Evolutionary conservation across 495 filamentous ascomycete genomes (phyloP).

Genomic region (Tetracladium setigerum): DNA sequence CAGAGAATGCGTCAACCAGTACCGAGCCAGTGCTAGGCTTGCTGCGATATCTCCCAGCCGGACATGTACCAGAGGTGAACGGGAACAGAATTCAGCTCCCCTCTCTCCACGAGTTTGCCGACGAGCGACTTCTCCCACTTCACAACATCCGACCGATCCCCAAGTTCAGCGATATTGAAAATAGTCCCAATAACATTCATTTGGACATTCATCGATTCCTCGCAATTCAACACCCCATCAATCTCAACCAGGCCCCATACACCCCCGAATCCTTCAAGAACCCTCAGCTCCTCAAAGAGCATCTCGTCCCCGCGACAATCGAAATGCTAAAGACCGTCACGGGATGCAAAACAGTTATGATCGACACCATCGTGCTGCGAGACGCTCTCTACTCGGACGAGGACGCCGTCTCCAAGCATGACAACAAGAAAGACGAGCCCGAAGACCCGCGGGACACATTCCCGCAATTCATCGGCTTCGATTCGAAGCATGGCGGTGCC

Average conservation of each 20-base stretch:
- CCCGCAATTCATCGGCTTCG: constrained; percentile 11
- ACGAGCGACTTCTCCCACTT: constrained; percentile 5
- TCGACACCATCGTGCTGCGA: constrained; percentile 1
- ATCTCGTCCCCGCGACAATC: constrained; percentile 12
- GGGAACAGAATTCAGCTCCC: constrained; percentile 13
- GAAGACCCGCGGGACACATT: constrained; percentile 1
- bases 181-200: too few species aligned
- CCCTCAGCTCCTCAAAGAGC: constrained; percentile 4
- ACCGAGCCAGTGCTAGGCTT: too few species aligned
- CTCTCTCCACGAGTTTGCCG: constrained; percentile 5
- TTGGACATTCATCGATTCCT: constrained; percentile 15
- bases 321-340: constrained; percentile 7
- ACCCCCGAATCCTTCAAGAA: constrained; percentile 4
- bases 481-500: constrained; percentile 3
- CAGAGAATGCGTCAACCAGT: too few species aligned
- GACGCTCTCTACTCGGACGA: too few species aligned
- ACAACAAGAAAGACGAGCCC: neutral
- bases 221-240: constrained; percentile 4
- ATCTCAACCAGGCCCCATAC: constrained; percentile 9
- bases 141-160: constrained; percentile 6
- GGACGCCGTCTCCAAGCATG: too few species aligned
- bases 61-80: constrained; percentile 3
- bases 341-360: constrained; percentile 9
- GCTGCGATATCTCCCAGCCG: constrained; percentile 7
- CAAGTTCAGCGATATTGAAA: too few species aligned